phyloP scores from a whole-genome alignment of 768 basidiomycete species.

The Pisolithus microcarpus region DNA sequence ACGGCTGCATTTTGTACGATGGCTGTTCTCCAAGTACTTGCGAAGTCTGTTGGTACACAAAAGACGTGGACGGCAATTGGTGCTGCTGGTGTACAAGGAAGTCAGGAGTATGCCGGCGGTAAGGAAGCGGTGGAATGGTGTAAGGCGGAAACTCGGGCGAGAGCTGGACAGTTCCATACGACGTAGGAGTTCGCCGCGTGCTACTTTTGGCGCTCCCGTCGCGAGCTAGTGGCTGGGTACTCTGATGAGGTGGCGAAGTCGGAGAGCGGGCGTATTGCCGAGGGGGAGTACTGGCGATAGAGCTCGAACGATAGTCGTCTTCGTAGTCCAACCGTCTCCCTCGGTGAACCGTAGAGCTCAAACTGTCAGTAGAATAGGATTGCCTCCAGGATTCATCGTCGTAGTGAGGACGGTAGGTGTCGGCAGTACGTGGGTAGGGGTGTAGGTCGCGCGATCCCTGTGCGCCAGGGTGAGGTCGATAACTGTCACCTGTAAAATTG shows the following conservation, averaged over 20 bases:
- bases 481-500: slow-evolving; percentile 40
- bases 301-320: slow-evolving; percentile 23
- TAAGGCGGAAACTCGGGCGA: neutral
- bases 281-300: slow-evolving; percentile 29
- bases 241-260: slow-evolving; percentile 17
- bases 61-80: neutral
- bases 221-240: slow-evolving; percentile 1
- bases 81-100: neutral
- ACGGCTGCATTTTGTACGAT: slow-evolving; percentile 12
- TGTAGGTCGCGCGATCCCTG: slow-evolving; percentile 35
- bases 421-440: slow-evolving; percentile 29
- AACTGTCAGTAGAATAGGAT: slow-evolving; percentile 25
- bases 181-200: neutral
- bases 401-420: slow-evolving; percentile 50
- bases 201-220: neutral
- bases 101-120: neutral
- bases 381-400: slow-evolving; percentile 28
- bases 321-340: slow-evolving; percentile 18
- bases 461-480: slow-evolving; percentile 35
- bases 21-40: slow-evolving; percentile 6
- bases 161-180: neutral
- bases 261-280: slow-evolving; percentile 17
- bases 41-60: neutral
- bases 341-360: slow-evolving; percentile 17
- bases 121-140: neutral